Evolutionary conservation across 2,329 filamentous ascomycete species (phyloP).

Genomic region (Trichoderma asperellum): DNA sequence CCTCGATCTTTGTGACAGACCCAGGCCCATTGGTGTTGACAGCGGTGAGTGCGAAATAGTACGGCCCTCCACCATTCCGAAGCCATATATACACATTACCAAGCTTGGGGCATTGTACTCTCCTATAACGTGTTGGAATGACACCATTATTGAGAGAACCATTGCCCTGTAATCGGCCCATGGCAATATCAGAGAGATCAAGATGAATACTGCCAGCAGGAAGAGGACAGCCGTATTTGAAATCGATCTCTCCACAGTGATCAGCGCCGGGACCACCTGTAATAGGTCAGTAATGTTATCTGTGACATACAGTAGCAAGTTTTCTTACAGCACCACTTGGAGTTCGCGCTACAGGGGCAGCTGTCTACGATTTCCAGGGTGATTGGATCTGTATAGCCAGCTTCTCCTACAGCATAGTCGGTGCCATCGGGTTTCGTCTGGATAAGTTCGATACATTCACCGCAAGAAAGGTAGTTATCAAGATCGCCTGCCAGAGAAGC

Average conservation of each 20-base stretch:
- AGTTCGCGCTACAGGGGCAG: slow-evolving; percentile 21
- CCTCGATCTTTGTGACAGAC: slow-evolving; percentile 19
- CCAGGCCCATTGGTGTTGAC: slow-evolving; percentile 19
- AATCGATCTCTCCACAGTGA: slow-evolving; percentile 21
- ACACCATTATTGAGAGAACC: slow-evolving; percentile 12
- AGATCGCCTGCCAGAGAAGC: slow-evolving; percentile 2
- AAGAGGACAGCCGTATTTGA: slow-evolving; percentile 23
- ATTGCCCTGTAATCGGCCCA: slow-evolving; percentile 22
- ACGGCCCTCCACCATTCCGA: slow-evolving; percentile 19
- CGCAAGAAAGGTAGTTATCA: slow-evolving; percentile 22
- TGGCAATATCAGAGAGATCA: slow-evolving; percentile 22
- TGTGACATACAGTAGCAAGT: no score
- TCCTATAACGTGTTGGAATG: slow-evolving; percentile 19
- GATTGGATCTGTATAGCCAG: slow-evolving; percentile 19
- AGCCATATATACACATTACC: slow-evolving; percentile 23
- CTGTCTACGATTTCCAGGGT: slow-evolving; percentile 19
- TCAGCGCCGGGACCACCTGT: slow-evolving; percentile 18
- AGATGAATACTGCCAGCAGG: slow-evolving; percentile 20
- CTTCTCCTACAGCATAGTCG: slow-evolving; percentile 15
- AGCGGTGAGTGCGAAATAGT: slow-evolving; percentile 16
- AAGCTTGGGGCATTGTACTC: slow-evolving; percentile 16
- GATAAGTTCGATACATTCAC: slow-evolving; percentile 17
- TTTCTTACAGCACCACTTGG: slow-evolving; percentile 25
- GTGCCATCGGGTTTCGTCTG: slow-evolving; percentile 14
- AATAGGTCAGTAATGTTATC: neutral